Conservation (phyloP, 225 moss, liverwort and hornwort species). For the Thuidium tamariscinum region DNA sequence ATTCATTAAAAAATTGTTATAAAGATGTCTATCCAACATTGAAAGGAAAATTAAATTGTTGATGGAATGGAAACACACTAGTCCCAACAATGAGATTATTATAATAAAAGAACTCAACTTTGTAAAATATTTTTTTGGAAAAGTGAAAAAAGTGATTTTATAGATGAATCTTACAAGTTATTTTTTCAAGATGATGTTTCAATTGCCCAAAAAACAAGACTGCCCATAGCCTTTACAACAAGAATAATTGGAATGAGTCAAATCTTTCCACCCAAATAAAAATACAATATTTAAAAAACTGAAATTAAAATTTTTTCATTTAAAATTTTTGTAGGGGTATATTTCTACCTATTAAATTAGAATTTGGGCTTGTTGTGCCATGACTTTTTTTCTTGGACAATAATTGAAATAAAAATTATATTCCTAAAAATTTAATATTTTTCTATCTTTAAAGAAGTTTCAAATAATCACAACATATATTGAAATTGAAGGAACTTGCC, state of each 20-base stretch:
- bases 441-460: neutral
- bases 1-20: too few relatives aligned
- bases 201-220: too few relatives aligned
- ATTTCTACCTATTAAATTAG: rapidly evolving
- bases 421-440: rapidly evolving
- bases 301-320: too few relatives aligned
- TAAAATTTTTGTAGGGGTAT: neutral
- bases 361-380: neutral
- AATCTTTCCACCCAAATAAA: neutral
- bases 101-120: neutral
- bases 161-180: too few relatives aligned
- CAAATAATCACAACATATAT: neutral
- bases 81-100: neutral
- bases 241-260: too few relatives aligned
- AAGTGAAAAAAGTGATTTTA: too few relatives aligned
- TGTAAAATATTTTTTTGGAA: neutral
- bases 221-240: neutral
- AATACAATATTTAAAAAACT: neutral
- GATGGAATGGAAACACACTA: neutral
- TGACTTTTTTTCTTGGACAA: rapidly evolving
- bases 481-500: rapidly evolving
- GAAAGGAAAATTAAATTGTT: too few relatives aligned
- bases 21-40: too few relatives aligned
- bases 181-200: too few relatives aligned
- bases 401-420: neutral